Percentiles rank a stretch among this genome's conserved stretches.
These are phyloP conservation scores for Arthrobotrys pseudoclavata DNA, from an alignment of 2,329 filamentous ascomycete species.

Conservation along the genomic window DNA sequence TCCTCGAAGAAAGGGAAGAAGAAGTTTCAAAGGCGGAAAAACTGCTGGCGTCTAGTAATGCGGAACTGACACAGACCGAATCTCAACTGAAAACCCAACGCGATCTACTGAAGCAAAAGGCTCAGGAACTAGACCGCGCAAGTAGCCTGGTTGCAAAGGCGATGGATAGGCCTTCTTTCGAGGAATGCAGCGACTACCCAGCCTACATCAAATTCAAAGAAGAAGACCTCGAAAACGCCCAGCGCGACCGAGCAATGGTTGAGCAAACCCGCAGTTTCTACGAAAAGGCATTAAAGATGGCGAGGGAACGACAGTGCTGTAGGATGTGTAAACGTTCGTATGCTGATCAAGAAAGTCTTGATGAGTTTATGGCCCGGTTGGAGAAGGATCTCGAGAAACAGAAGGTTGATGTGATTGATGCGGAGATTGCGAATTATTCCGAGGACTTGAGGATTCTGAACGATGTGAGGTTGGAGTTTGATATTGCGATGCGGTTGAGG, in stretches of 20 bases:
- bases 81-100: conserved; percentile 53
- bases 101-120: conserved; percentile 72
- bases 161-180: conserved; percentile 40
- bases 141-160: conserved; percentile 36
- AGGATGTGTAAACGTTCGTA: conserved; percentile 54
- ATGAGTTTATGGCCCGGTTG: conserved; percentile 39
- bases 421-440: conserved; percentile 12
- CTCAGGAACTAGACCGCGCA: conserved; percentile 69
- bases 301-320: conserved; percentile 48
- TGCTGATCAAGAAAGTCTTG: conserved; percentile 39
- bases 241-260: conserved; percentile 40
- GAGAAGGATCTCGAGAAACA: conserved; percentile 27
- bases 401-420: conserved; percentile 6
- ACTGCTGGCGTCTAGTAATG: conserved; percentile 42
- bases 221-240: conserved; percentile 71
- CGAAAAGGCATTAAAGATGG: conserved; percentile 53
- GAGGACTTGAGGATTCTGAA: conserved; percentile 42
- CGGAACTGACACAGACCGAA: conserved; percentile 54
- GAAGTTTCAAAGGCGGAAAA: conserved; percentile 61
- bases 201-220: conserved; percentile 67
- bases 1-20: conserved; percentile 62
- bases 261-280: conserved; percentile 54
- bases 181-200: conserved; percentile 45
- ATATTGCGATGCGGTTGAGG: conserved; percentile 43
- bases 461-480: conserved; percentile 49